Conservation (phyloP, 108 stramenopile genomes). For the Nannochloropsis gaditana region DNA sequence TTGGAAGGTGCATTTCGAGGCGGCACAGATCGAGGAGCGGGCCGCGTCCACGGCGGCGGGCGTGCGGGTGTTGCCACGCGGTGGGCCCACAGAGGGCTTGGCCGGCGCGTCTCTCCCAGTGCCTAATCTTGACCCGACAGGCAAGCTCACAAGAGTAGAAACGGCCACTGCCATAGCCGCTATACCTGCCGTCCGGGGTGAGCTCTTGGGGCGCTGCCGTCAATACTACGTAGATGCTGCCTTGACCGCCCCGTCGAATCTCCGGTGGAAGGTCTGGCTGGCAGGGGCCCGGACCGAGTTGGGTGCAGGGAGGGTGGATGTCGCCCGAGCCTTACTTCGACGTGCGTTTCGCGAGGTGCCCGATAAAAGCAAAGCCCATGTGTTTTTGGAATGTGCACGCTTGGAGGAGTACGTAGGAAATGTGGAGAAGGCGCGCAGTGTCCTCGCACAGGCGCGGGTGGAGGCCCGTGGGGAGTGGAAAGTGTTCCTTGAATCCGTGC, state of each 20-base stretch:
- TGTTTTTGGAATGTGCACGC: constrained; percentile 79
- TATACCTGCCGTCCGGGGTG: constrained; percentile 37
- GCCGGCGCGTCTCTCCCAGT: neutral
- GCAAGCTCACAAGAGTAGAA: neutral
- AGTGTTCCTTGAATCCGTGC: constrained; percentile 82
- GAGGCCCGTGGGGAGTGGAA: constrained; percentile 86
- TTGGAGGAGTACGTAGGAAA: constrained; percentile 85
- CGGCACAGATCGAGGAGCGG: constrained; percentile 83
- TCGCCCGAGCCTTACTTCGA: constrained; percentile 69
- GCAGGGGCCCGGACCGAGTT: constrained; percentile 90
- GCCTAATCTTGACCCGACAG: neutral
- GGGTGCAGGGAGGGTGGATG: constrained; percentile 64
- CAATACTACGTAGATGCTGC: constrained; percentile 70
- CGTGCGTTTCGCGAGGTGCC: constrained; percentile 77
- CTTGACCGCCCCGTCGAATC: constrained; percentile 74
- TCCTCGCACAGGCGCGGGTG: constrained; percentile 64
- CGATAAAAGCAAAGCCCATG: constrained; percentile 74
- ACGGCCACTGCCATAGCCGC: neutral
- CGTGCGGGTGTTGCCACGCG: constrained; percentile 12
- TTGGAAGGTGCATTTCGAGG: constrained; percentile 94
- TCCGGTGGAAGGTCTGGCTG: constrained; percentile 88
- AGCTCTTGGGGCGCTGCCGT: constrained; percentile 54
- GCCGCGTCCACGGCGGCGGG: constrained; percentile 56
- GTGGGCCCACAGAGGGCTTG: neutral
- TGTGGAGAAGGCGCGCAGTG: constrained; percentile 66